Conservation (phyloP, 306 rosid genomes). For the Glycyrrhiza uralensis region DNA sequence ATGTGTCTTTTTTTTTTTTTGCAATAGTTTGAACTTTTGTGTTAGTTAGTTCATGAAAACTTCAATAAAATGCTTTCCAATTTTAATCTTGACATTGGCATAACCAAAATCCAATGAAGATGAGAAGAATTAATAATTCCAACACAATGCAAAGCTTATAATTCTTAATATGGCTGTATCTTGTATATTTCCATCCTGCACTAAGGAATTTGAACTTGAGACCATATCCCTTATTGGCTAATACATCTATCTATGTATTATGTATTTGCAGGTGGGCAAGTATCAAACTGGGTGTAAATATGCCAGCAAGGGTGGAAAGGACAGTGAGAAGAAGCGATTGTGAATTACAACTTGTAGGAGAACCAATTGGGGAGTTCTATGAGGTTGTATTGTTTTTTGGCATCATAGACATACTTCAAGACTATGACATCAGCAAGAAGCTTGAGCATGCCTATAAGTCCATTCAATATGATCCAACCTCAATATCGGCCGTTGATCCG, state of each 20-base stretch:
- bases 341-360: constrained; percentile 68
- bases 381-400: constrained; percentile 79
- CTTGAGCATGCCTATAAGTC: constrained; percentile 92
- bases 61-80: no score
- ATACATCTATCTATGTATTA: constrained; percentile 18
- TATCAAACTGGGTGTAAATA: constrained; percentile 71
- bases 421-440: constrained; percentile 85
- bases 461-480: constrained; percentile 73
- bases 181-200: neutral
- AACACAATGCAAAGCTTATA: neutral
- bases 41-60: no score
- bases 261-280: constrained; percentile 58
- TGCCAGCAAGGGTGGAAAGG: constrained; percentile 86
- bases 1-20: no score
- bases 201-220: neutral
- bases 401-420: constrained; percentile 83
- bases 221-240: constrained; percentile 42
- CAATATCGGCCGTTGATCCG: constrained; percentile 92
- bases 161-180: neutral
- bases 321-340: constrained; percentile 55
- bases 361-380: constrained; percentile 76
- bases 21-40: no score
- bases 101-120: no score
- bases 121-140: no score
- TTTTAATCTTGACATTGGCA: no score